Conservation (phyloP, 2,329 filamentous ascomycete genomes). For the Parastagonospora avenae region DNA sequence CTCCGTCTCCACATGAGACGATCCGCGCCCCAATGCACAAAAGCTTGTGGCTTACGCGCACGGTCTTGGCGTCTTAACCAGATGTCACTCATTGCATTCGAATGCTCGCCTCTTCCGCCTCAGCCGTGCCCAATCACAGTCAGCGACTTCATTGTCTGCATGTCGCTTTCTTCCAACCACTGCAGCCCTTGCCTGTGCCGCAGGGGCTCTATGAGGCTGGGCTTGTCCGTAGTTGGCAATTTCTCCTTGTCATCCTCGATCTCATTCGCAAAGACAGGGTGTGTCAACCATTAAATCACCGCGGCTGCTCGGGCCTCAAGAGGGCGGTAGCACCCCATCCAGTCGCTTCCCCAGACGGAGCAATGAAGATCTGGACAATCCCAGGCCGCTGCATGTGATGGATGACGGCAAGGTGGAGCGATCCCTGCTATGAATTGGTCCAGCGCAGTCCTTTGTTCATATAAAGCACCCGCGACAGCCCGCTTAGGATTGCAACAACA, state of each 20-base stretch:
- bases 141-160: conserved; percentile 15
- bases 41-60: conserved; percentile 25
- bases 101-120: conserved; percentile 12
- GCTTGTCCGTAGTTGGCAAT: conserved; percentile 23
- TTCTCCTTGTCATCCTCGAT: conserved; percentile 25
- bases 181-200: conserved; percentile 15
- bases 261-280: conserved; percentile 24
- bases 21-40: conserved; percentile 28
- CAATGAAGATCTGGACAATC: conserved; percentile 17
- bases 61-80: conserved; percentile 27
- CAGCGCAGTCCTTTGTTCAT: background rate
- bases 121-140: conserved; percentile 24
- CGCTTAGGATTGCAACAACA: conserved; percentile 6
- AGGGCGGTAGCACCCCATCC: conserved; percentile 12
- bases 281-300: conserved; percentile 7
- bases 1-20: conserved; percentile 13
- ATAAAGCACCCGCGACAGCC: background rate
- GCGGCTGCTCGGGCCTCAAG: conserved; percentile 7
- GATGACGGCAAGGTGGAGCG: conserved; percentile 17
- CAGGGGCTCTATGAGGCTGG: background rate
- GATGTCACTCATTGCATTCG: conserved; percentile 17
- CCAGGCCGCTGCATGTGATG: conserved; percentile 26
- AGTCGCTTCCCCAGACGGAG: conserved; percentile 19
- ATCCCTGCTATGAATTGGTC: conserved; percentile 10
- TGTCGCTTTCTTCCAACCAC: conserved; percentile 23